Percentiles rank a stretch among this genome's conserved stretches.
Conservation (phyloP, 2,329 filamentous ascomycete species). For the Venturia effusa region DNA sequence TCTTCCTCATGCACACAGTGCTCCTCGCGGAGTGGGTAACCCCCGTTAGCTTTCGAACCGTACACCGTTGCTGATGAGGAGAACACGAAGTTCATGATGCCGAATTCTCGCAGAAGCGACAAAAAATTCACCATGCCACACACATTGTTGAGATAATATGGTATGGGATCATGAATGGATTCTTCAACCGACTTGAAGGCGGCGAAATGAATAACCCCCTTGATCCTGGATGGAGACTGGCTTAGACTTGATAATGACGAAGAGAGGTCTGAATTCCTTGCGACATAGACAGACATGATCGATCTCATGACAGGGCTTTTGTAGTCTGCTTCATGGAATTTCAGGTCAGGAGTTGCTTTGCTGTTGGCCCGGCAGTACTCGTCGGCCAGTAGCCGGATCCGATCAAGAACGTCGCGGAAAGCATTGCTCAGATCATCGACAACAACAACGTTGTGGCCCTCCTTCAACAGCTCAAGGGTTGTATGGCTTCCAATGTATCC, state of each 20-base stretch:
- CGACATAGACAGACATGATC: conserved; percentile 34
- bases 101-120: conserved; percentile 44
- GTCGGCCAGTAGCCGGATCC: conserved; percentile 24
- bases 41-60: conserved; percentile 34
- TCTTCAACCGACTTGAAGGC: conserved; percentile 57
- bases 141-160: conserved; percentile 60
- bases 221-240: conserved; percentile 36
- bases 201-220: conserved; percentile 59
- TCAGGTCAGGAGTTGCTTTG: conserved; percentile 41
- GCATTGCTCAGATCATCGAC: conserved; percentile 37
- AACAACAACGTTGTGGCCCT: conserved; percentile 42
- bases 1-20: conserved; percentile 41
- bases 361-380: conserved; percentile 32
- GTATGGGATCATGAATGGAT: conserved; percentile 48
- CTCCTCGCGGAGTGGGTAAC: conserved; percentile 44
- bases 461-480: conserved; percentile 42
- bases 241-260: conserved; percentile 13
- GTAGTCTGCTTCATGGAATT: conserved; percentile 39
- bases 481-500: conserved; percentile 49
- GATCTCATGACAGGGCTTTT: conserved; percentile 28
- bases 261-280: background rate
- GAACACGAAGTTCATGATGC: conserved; percentile 57
- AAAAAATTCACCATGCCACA: conserved; percentile 52
- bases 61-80: conserved; percentile 59
- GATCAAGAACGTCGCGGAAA: conserved; percentile 27